Conservation (phyloP, 441 rosid genomes). For the Gossypium davidsonii region DNA sequence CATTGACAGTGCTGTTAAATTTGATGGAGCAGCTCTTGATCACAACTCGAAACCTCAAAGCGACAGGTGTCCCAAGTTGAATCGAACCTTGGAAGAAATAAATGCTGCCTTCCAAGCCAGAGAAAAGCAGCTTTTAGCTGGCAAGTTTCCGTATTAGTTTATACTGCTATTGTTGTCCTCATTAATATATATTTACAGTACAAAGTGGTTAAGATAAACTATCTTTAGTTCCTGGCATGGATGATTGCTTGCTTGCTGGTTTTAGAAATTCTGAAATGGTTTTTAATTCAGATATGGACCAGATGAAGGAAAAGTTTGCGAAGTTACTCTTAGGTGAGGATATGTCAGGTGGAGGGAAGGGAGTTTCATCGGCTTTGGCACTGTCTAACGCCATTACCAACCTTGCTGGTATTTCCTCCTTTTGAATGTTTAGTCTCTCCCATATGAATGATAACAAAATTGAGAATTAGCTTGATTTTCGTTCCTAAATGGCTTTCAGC, state of each 20-base stretch:
- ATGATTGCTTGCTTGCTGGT: background rate
- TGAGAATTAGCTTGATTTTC: background rate
- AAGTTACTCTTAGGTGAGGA: slow-evolving; percentile 91
- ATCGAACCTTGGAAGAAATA: slow-evolving; percentile 28
- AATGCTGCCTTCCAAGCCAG: slow-evolving; percentile 22
- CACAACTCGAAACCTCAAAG: slow-evolving; percentile 16
- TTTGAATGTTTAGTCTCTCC: background rate
- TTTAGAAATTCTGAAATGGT: background rate
- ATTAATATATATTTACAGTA: background rate
- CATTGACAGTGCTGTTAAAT: slow-evolving; percentile 26
- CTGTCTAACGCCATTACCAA: slow-evolving; percentile 89
- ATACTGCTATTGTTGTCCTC: background rate
- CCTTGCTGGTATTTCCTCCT: slow-evolving; percentile 56
- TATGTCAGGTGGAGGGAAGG: slow-evolving; percentile 97
- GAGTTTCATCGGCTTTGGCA: slow-evolving; percentile 90
- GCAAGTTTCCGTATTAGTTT: slow-evolving; percentile 23
- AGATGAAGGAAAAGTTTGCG: slow-evolving; percentile 80
- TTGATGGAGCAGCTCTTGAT: slow-evolving; percentile 25
- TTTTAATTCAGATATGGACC: slow-evolving; percentile 56
- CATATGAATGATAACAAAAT: background rate
- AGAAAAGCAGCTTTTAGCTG: slow-evolving; percentile 38
- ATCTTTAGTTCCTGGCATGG: background rate
- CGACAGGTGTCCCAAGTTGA: slow-evolving; percentile 23
- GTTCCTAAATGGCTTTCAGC: slow-evolving; percentile 30
- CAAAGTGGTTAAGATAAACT: background rate